Conservation (phyloP, 768 basidiomycete genomes). For the Panellus pusillus region DNA sequence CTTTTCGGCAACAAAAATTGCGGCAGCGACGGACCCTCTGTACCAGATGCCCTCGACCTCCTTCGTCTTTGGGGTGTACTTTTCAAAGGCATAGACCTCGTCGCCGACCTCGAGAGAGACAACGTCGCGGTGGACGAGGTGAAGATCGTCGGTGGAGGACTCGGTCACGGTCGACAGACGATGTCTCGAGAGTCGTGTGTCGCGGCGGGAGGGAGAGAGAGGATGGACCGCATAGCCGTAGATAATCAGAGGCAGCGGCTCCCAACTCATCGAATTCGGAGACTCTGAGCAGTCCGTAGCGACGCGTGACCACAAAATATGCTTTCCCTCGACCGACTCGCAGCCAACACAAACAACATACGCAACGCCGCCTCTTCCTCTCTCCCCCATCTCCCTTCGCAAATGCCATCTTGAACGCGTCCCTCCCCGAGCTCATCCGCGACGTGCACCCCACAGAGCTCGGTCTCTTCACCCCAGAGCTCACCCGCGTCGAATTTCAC, state of each 20-base stretch:
- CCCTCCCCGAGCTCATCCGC: conserved; percentile 75
- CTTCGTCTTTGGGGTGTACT: conserved; percentile 71
- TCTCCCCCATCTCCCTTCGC: conserved; percentile 52
- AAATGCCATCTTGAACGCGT: conserved; percentile 58
- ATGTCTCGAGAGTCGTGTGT: conserved; percentile 60
- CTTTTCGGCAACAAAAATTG: not conserved
- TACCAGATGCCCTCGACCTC: conserved; percentile 88
- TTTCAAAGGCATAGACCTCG: conserved; percentile 96
- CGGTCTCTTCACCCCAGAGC: conserved; percentile 64
- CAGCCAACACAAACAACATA: conserved; percentile 38
- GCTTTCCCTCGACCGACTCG: conserved; percentile 63
- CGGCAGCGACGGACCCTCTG: conserved; percentile 69
- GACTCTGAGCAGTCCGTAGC: not conserved
- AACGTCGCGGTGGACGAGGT: conserved; percentile 67
- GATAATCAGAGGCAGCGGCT: conserved; percentile 57
- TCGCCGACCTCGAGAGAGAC: conserved; percentile 92
- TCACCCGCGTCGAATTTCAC: conserved; percentile 64
- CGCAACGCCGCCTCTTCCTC: conserved; percentile 19
- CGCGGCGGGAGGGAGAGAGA: conserved; percentile 71
- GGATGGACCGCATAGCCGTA: conserved; percentile 92
- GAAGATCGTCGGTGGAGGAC: conserved; percentile 56
- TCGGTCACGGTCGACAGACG: conserved; percentile 64
- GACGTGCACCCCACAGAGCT: conserved; percentile 78
- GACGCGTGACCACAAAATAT: not conserved
- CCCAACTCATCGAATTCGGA: conserved; percentile 35